Evolutionary conservation across 1,284 basidiomycete genomes (phyloP).

Genomic region (Marasmius fiardii): DNA sequence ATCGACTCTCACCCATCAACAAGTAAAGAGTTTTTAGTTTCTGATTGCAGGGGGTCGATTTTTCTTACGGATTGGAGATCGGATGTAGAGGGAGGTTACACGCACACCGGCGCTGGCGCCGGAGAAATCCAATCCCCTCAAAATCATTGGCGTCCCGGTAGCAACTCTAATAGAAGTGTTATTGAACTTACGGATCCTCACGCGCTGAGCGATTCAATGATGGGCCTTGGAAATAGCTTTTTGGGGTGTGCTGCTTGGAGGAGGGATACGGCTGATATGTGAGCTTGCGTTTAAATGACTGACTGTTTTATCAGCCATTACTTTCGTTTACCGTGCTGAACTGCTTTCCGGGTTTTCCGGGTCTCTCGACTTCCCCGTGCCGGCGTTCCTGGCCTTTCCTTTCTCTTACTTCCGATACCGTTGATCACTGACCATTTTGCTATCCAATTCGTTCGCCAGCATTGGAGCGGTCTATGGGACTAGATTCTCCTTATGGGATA

Average conservation of each 20-base stretch:
- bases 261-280: slow-evolving; percentile 67
- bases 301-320: not conserved
- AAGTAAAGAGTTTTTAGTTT: slow-evolving; percentile 72
- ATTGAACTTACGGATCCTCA: slow-evolving; percentile 71
- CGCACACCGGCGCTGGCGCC: slow-evolving; percentile 53
- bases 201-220: slow-evolving; percentile 49
- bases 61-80: slow-evolving; percentile 78
- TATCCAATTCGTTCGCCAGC: too few relatives aligned
- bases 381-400: too few relatives aligned
- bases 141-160: too few relatives aligned
- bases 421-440: too few relatives aligned
- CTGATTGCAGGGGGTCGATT: slow-evolving; percentile 68
- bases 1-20: slow-evolving; percentile 70
- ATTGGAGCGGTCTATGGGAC: slow-evolving; percentile 71
- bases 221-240: slow-evolving; percentile 44
- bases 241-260: slow-evolving; percentile 67
- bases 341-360: too few relatives aligned
- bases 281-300: slow-evolving; percentile 21
- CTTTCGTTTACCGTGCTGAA: too few relatives aligned
- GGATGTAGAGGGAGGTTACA: slow-evolving; percentile 56
- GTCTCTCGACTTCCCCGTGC: too few relatives aligned
- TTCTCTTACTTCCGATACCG: too few relatives aligned
- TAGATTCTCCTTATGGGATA: slow-evolving; percentile 72
- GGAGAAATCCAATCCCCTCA: too few relatives aligned
- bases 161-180: slow-evolving; percentile 56